These are phyloP conservation scores for Lepidium africanum DNA, from an alignment of 345 rosid genomes.

Conservation along the genomic window DNA sequence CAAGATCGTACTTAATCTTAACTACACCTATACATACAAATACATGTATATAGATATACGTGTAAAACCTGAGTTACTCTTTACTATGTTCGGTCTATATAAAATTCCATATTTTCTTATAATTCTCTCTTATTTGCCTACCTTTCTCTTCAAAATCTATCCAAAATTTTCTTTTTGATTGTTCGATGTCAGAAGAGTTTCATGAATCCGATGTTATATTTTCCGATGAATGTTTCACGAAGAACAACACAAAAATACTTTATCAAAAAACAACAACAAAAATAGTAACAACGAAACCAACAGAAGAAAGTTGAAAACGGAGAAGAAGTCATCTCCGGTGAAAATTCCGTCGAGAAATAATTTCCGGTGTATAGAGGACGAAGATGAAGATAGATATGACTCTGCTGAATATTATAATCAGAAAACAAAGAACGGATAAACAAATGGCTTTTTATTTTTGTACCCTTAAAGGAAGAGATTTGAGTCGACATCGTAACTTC, in stretches of 20 bases:
- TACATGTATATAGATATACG: no score
- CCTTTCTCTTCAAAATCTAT: not conserved
- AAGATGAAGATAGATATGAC: constrained; percentile 22
- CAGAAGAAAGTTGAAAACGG: constrained; percentile 8
- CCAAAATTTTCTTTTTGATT: constrained; percentile 3
- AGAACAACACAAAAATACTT: not conserved
- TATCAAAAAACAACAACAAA: no score
- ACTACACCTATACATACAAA: not conserved
- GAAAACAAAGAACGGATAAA: constrained; percentile 38
- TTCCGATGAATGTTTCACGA: constrained; percentile 23
- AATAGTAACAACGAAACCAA: not conserved
- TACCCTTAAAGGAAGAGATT: constrained; percentile 70
- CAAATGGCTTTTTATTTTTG: constrained; percentile 77
- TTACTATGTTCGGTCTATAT: constrained; percentile 22
- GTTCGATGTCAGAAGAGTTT: constrained; percentile 45
- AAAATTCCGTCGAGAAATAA: constrained; percentile 32
- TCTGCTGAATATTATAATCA: constrained; percentile 57
- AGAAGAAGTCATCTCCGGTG: constrained; percentile 18
- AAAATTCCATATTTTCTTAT: not conserved
- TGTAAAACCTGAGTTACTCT: constrained; percentile 25
- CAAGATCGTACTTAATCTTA: constrained; percentile 15
- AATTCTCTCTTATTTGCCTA: constrained; percentile 11
- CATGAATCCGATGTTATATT: constrained; percentile 51
- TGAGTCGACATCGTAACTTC: constrained; percentile 73
- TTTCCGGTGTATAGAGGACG: constrained; percentile 17